Base-by-base conservation (phyloP, 2,329 filamentous ascomycete species). In the Magnaporthiopsis incrustans region DNA sequence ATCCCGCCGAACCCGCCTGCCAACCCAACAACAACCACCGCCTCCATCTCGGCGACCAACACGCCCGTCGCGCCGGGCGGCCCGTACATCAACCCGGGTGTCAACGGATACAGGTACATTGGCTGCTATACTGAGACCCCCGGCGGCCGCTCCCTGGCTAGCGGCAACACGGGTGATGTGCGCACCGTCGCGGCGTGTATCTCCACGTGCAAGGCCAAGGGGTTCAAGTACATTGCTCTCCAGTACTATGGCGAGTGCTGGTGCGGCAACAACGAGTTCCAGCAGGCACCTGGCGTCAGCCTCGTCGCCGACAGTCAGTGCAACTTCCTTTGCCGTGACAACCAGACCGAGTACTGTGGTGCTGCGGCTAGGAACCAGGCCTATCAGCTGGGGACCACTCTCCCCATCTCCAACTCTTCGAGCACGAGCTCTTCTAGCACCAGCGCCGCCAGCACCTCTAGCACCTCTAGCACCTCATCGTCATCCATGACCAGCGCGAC, bases 41-140 rank as follows among this genome's bases (percentile, higher is more conserved):
- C 1, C 56, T 11, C 27, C 38, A 5, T 18, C 50, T 25, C 59
- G 25, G 3, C 50, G 26, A 10, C 26, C 60, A 53, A 66, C 1
- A 64, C 44, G 44, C 44, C 44, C 10, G 18, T n/a, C 18, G 61
- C 68, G 1, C 68, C 69, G 1, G 62, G 67, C 2, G 70, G 64
- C 1, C 73, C 75, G 0, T 66, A 68, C 10, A 73, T 76, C 3
- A 80, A 80, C 66, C 71, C 74, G 3, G 73, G 69, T 27, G 69
- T 71, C 12, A 67, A 67, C 62, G 70, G 70, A 26, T 78, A 74
- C 64, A 59, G 53, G 5, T 72, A 71, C 66, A 65, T 73, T 8
- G 77, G 76, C 30, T 78, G 77, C 64, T 77, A 76, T 64, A 68
- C 68, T 22, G 72, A 73, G 65, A 67, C 67, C 1, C 57, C 67